A percentile compares a stretch with the other conserved stretches of the same genome.
phyloP scores from a whole-genome alignment of 179 eudicot species.

The Camellia oleifera region DNA sequence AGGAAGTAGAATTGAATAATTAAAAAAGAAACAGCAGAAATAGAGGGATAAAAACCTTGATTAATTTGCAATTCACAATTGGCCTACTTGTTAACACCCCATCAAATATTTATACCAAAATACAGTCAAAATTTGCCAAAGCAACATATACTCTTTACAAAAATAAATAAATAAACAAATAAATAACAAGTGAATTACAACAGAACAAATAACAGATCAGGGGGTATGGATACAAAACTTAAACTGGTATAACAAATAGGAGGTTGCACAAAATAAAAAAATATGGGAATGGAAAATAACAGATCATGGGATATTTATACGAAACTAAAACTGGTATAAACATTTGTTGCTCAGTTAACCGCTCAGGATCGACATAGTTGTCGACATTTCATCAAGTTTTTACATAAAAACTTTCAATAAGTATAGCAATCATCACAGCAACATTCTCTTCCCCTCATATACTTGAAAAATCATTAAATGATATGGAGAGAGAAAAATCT shows the following conservation, averaged over 20 bases:
- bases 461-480: too few species aligned
- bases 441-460: too few species aligned
- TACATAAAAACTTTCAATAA: neutral
- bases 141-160: neutral
- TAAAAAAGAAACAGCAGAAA: neutral
- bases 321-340: neutral
- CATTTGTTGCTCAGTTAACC: slow-evolving; percentile 17
- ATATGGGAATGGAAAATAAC: neutral
- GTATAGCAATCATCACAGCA: slow-evolving; percentile 15
- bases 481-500: too few species aligned
- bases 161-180: neutral
- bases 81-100: neutral
- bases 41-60: neutral
- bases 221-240: too few species aligned
- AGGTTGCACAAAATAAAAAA: too few species aligned
- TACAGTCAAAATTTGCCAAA: neutral
- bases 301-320: neutral
- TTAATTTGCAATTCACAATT: neutral
- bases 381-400: slow-evolving; percentile 12
- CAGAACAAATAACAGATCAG: neutral
- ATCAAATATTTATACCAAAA: too few species aligned
- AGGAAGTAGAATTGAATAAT: neutral
- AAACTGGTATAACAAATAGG: too few species aligned
- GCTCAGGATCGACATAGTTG: slow-evolving; percentile 13
- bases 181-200: neutral